phyloP scores from a whole-genome alignment of 2,329 filamentous ascomycete genomes.

The Teratosphaeria nubilosa region DNA sequence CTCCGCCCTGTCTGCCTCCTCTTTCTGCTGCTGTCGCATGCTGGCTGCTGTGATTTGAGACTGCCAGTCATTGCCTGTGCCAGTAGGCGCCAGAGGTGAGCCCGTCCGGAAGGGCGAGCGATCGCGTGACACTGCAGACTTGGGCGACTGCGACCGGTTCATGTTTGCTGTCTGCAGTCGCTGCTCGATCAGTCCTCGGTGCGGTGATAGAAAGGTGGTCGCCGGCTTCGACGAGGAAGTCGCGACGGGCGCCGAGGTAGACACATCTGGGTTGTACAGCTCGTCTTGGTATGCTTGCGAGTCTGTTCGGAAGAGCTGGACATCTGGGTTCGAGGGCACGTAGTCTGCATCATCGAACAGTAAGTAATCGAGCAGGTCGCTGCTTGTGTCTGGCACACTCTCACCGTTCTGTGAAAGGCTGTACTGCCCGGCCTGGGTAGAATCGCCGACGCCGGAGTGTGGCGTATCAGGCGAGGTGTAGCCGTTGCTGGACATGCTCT shows the following conservation, averaged over 20 bases:
- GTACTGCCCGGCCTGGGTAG: slow-evolving; percentile 32
- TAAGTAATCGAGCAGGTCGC: slow-evolving; percentile 54
- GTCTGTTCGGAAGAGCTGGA: slow-evolving; percentile 62
- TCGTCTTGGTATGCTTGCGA: slow-evolving; percentile 79
- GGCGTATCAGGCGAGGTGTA: slow-evolving; percentile 53
- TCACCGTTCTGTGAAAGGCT: slow-evolving; percentile 48
- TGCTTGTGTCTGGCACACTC: slow-evolving; percentile 18
- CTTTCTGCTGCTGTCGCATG: slow-evolving; percentile 51
- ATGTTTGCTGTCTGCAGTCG: slow-evolving; percentile 70
- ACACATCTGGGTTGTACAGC: slow-evolving; percentile 61
- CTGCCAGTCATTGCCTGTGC: slow-evolving; percentile 26
- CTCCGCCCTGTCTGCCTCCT: slow-evolving; percentile 46
- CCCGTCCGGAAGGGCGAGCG: slow-evolving; percentile 73
- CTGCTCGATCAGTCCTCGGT: slow-evolving; percentile 51
- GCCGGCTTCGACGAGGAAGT: slow-evolving; percentile 51
- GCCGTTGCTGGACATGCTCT: slow-evolving; percentile 51
- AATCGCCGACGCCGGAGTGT: slow-evolving; percentile 40
- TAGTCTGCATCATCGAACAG: slow-evolving; percentile 48
- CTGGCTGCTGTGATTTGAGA: slow-evolving; percentile 45
- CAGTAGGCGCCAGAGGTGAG: slow-evolving; percentile 39
- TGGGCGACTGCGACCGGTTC: slow-evolving; percentile 50
- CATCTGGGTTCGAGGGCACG: slow-evolving; percentile 50
- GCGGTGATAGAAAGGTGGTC: slow-evolving; percentile 41
- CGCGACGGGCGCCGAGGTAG: slow-evolving; percentile 48
- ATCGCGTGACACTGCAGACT: slow-evolving; percentile 46